A percentile compares a stretch with the other conserved stretches of the same genome.
These are phyloP conservation scores for Amphirosellinia nigrospora DNA, from an alignment of 495 filamentous ascomycete species.

Conservation along the genomic window DNA sequence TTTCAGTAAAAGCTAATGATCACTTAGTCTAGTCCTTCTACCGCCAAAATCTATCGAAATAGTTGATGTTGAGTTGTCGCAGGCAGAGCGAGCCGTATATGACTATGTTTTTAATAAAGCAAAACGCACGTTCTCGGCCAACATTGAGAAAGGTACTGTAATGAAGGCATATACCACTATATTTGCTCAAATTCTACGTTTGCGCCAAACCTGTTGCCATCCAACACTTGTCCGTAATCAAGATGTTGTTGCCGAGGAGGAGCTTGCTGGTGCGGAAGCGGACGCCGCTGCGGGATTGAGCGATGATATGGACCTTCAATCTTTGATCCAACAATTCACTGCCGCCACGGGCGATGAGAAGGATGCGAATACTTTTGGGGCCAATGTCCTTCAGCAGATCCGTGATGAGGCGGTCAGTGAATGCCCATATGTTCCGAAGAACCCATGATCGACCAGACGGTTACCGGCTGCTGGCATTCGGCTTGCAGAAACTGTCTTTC, in stretches of 20 bases:
- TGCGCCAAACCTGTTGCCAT: constrained; percentile 94
- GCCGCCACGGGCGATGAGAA: constrained; percentile 68
- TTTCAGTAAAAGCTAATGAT: constrained; percentile 22
- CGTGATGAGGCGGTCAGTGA: constrained; percentile 85
- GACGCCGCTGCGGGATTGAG: constrained; percentile 80
- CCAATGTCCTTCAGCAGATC: constrained; percentile 88
- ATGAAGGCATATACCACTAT: constrained; percentile 95
- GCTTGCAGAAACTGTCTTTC: constrained; percentile 91
- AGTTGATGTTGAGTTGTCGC: constrained; percentile 82
- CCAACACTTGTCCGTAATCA: constrained; percentile 86
- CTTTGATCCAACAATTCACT: constrained; percentile 83
- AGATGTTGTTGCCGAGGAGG: constrained; percentile 83
- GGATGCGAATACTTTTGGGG: constrained; percentile 74
- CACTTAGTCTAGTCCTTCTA: constrained; percentile 71
- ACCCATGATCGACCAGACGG: constrained; percentile 89
- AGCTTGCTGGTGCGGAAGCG: constrained; percentile 78
- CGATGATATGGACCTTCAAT: constrained; percentile 95
- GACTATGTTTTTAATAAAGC: constrained; percentile 84
- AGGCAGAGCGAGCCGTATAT: constrained; percentile 87
- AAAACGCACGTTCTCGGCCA: constrained; percentile 81
- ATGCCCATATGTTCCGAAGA: constrained; percentile 96
- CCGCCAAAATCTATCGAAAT: constrained; percentile 83
- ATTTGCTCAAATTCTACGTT: constrained; percentile 93
- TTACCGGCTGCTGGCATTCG: constrained; percentile 96
- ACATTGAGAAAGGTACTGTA: constrained; percentile 88